These are phyloP conservation scores for Teunomyces tritomae DNA, from an alignment of 805 yeast species.

Conservation along the genomic window DNA sequence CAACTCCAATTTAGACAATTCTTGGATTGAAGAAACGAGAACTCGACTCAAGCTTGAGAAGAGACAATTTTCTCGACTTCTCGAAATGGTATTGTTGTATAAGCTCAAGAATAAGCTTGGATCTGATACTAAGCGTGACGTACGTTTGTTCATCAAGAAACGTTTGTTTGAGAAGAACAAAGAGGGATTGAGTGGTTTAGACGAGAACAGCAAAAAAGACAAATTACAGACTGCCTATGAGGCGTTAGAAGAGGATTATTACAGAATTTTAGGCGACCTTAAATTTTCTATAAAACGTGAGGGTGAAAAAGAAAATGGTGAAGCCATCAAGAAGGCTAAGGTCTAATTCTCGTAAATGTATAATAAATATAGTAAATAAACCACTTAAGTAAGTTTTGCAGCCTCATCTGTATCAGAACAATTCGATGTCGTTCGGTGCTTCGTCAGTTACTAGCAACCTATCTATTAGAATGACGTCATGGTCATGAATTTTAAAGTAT, in stretches of 20 bases:
- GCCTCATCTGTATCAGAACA: not conserved
- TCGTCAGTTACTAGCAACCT: slow-evolving; percentile 4
- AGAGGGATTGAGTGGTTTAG: slow-evolving; percentile 71
- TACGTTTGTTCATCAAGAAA: slow-evolving; percentile 65
- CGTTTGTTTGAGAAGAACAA: slow-evolving; percentile 75
- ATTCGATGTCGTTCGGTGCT: not conserved
- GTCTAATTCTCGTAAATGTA: not conserved
- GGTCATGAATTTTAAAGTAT: not conserved
- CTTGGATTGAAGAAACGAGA: slow-evolving; percentile 44
- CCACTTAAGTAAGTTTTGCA: not conserved
- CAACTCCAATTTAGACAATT: slow-evolving; percentile 16
- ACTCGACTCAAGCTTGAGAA: slow-evolving; percentile 57
- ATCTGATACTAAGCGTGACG: slow-evolving; percentile 30
- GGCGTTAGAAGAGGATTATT: slow-evolving; percentile 68
- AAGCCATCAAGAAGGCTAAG: slow-evolving; percentile 2
- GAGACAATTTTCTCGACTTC: slow-evolving; percentile 72
- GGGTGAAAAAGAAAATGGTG: not conserved
- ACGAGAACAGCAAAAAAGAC: slow-evolving; percentile 59
- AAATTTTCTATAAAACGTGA: slow-evolving; percentile 18
- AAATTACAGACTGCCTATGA: slow-evolving; percentile 75
- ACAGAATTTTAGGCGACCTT: slow-evolving; percentile 47
- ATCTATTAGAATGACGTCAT: not conserved
- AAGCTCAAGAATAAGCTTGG: slow-evolving; percentile 24
- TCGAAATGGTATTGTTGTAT: slow-evolving; percentile 70
- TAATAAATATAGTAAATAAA: not conserved